These are phyloP conservation scores for Musa schizocarpa DNA, from an alignment of 176 grass and related monocot species.

Conservation along the genomic window DNA sequence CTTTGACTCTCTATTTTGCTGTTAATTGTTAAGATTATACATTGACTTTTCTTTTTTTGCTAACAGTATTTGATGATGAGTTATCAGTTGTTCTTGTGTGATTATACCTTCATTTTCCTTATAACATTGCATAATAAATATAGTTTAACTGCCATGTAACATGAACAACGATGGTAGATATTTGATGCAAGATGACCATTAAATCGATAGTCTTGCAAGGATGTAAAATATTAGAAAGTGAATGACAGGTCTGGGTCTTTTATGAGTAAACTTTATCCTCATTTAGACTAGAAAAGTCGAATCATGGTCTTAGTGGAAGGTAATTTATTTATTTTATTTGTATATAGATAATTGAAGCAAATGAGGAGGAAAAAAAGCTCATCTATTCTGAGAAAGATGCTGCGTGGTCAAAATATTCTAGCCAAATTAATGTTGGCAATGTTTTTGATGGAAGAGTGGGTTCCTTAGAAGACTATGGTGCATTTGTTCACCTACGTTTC, in stretches of 20 bases:
- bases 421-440: constrained; percentile 44
- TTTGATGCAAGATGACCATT: neutral
- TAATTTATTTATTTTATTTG: neutral
- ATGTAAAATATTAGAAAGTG: too few species aligned
- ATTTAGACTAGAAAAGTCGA: too few species aligned
- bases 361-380: constrained; percentile 69
- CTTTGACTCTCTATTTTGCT: neutral
- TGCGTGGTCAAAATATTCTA: constrained; percentile 49
- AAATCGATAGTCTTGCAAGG: neutral
- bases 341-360: constrained; percentile 53
- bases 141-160: neutral
- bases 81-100: neutral
- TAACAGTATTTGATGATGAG: neutral
- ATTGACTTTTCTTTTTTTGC: neutral
- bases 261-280: too few species aligned
- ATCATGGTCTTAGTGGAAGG: too few species aligned
- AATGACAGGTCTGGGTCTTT: too few species aligned
- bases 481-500: constrained; percentile 80
- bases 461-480: constrained; percentile 73
- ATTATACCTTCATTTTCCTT: neutral
- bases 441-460: constrained; percentile 57
- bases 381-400: constrained; percentile 89
- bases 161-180: neutral
- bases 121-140: neutral
- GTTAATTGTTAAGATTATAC: neutral